Base-by-base conservation (phyloP, 2,329 filamentous ascomycete genomes). In the Tympanopsis confertula region DNA sequence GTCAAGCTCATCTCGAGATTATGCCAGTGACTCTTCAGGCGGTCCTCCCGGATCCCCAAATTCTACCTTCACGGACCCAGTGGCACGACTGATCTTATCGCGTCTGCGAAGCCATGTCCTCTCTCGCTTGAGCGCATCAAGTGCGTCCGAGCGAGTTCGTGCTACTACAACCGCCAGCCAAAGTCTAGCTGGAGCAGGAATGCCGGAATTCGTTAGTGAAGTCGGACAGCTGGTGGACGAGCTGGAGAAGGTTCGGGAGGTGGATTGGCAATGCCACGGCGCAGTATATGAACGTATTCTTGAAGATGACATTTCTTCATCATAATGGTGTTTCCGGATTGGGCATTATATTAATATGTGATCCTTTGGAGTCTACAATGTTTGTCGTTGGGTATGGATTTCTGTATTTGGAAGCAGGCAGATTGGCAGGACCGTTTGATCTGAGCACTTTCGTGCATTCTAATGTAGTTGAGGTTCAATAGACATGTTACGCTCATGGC, bases 131-230 rank as follows among this genome's bases (percentile, higher is more conserved):
- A 68, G 65, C 29, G 75, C 74, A n/a, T 64, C 62, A n/a, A 77
- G 69, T 44, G 69, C 69, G 2, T 68, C 68, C 13, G 76, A 81
- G 47, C 58, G 71, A 14, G 69, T 78, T 13, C 61, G 69, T 12
- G 66, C 67, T 7, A 73, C 71, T 0, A 72, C 65, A 20, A 69
- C 67, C 1, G 75, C 76, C 5, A 71, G 65, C 12, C 73, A 78
- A 42, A 67, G 67, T 5, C 57, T 81, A 30, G 72, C 74, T 4
- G 64, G 65, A 2, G 71, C 68, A 13, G 76, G 76, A 3, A 66
- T 81, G 54, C 68, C 72, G 1, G 76, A 81, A 45, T 78, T 79
- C 47, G 67, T 75, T 7, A 62, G 54, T 18, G 69, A 75, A 41
- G 71, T 80, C 15, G 68, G 70, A 2, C 66, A 68, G 30, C 59